phyloP scores from a whole-genome alignment of 106 monocot genomes.

The Narthecium ossifragum region DNA sequence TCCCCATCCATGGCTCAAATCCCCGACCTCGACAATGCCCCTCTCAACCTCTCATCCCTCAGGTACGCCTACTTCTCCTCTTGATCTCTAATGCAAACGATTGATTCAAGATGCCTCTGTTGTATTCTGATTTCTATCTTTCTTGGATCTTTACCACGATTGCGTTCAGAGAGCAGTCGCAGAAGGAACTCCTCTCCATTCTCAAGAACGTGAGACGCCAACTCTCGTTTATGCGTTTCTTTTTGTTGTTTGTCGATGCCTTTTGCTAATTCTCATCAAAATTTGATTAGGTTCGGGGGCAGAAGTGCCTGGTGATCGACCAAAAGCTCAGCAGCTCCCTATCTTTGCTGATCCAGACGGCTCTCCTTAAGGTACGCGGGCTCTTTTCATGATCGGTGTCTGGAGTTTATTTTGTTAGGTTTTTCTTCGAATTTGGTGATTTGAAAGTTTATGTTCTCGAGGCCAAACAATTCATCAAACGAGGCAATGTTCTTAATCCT shows the following conservation, averaged over 20 bases:
- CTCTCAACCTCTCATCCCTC: conserved; percentile 68
- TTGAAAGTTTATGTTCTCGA: too few species aligned
- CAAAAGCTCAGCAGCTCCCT: conserved; percentile 80
- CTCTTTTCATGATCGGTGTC: background rate
- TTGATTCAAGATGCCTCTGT: background rate
- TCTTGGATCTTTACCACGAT: background rate
- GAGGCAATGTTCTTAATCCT: too few species aligned
- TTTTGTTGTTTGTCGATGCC: background rate
- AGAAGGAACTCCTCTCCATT: conserved; percentile 87
- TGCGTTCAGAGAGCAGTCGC: conserved; percentile 67
- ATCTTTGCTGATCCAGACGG: conserved; percentile 80
- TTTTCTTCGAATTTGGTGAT: too few species aligned
- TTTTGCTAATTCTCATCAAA: too few species aligned
- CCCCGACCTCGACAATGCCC: conserved; percentile 81
- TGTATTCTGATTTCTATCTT: background rate
- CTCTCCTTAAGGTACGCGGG: conserved; percentile 59
- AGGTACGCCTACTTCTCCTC: conserved; percentile 27
- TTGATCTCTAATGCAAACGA: background rate
- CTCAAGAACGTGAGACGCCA: conserved; percentile 50
- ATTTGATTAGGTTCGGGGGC: conserved; percentile 60
- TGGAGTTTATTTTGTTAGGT: background rate
- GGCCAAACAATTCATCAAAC: too few species aligned
- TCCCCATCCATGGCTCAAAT: conserved; percentile 76
- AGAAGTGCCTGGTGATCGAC: conserved; percentile 90
- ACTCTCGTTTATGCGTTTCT: background rate